Conservation (phyloP, 2,329 filamentous ascomycete genomes). For the Penicillium nordicum region DNA sequence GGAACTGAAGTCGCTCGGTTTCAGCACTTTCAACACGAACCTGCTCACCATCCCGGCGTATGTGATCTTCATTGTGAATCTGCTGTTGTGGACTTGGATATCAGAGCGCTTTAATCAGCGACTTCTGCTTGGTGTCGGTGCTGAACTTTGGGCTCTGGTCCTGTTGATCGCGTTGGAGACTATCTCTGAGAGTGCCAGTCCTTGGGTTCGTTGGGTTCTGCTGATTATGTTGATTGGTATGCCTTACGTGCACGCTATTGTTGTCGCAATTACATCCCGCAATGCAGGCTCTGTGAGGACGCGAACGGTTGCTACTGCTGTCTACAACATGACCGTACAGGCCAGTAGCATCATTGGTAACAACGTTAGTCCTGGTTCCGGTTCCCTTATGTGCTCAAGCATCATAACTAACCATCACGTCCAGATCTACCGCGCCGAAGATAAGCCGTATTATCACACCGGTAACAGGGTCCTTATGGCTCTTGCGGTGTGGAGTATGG, state of each 20-base stretch:
- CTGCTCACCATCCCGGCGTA: constrained; percentile 61
- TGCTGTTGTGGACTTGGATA: constrained; percentile 53
- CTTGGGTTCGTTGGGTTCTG: constrained; percentile 54
- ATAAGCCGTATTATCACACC: constrained; percentile 55
- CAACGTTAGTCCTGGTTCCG: constrained; percentile 30
- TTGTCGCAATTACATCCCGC: constrained; percentile 46
- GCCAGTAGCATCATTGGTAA: constrained; percentile 39
- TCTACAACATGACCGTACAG: constrained; percentile 49
- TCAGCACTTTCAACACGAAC: constrained; percentile 59
- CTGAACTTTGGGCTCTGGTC: constrained; percentile 53
- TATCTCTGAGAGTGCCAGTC: constrained; percentile 46
- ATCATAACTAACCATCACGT: constrained; percentile 1
- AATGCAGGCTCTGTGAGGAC: constrained; percentile 45
- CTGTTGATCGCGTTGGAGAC: constrained; percentile 52
- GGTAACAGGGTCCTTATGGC: constrained; percentile 58
- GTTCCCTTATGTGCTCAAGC: not conserved
- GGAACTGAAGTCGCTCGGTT: constrained; percentile 52
- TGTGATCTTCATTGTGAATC: constrained; percentile 55
- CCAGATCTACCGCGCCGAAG: constrained; percentile 55
- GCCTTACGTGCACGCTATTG: constrained; percentile 58
- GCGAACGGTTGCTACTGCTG: constrained; percentile 42
- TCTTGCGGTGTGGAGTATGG: constrained; percentile 49
- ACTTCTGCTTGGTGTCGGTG: constrained; percentile 52
- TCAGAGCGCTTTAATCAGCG: constrained; percentile 56
- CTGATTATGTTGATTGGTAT: constrained; percentile 54